These are phyloP conservation scores for Zasmidium citrigriseum DNA, from an alignment of 2,329 filamentous ascomycete genomes.

Conservation along the genomic window DNA sequence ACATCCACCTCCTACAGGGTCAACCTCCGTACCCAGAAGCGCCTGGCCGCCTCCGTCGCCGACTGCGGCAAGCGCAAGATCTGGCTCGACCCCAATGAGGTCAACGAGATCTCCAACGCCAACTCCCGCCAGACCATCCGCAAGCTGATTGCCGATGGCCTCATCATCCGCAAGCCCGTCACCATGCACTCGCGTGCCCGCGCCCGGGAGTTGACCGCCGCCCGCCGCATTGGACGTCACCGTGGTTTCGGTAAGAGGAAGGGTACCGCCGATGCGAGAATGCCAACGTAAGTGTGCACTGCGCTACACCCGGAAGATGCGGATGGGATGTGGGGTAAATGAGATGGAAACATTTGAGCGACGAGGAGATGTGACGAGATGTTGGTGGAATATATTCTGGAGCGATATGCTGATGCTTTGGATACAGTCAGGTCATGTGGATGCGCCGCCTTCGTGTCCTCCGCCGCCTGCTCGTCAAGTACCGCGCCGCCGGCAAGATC, in stretches of 20 bases:
- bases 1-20: conserved; percentile 65
- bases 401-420: conserved; percentile 32
- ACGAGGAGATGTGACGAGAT: background rate
- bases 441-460: conserved; percentile 99
- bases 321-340: background rate
- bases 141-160: conserved; percentile 99
- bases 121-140: conserved; percentile 99
- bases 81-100: conserved; percentile 99
- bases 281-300: conserved; percentile 76
- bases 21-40: conserved; percentile 99
- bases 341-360: background rate
- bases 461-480: conserved; percentile 98
- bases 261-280: conserved; percentile 99
- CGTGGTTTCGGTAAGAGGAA: conserved; percentile 99
- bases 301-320: conserved; percentile 2
- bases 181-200: conserved; percentile 99
- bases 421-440: conserved; percentile 88
- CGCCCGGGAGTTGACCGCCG: conserved; percentile 90
- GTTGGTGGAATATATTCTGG: background rate
- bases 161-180: conserved; percentile 99
- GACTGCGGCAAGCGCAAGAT: conserved; percentile 99
- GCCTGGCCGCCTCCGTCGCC: conserved; percentile 97
- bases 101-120: conserved; percentile 99
- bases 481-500: conserved; percentile 99
- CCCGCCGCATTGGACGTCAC: conserved; percentile 94